These are phyloP conservation scores for Cordyceps cicadae DNA, from an alignment of 2,329 filamentous ascomycete species.

Conservation along the genomic window DNA sequence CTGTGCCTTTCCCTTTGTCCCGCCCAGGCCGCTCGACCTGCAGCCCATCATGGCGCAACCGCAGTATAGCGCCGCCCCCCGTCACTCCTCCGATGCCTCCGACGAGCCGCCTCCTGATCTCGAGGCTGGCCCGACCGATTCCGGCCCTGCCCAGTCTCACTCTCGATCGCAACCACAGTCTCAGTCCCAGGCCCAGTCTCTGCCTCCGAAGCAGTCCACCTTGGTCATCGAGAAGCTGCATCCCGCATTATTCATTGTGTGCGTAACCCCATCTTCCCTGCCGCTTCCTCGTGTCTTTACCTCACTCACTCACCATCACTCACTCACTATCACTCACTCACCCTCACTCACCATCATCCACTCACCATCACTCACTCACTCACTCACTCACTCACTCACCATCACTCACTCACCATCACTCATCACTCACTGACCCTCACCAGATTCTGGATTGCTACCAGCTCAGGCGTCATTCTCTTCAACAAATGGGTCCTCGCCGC, in stretches of 20 bases:
- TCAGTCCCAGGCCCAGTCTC: not conserved
- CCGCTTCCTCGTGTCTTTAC: no score
- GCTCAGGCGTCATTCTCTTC: slow-evolving; percentile 93
- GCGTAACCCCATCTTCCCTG: not conserved
- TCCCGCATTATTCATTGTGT: slow-evolving; percentile 7
- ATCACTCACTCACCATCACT: no score
- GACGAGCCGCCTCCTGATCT: not conserved
- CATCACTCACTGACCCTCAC: not conserved
- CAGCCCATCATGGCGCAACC: not conserved
- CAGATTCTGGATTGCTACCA: slow-evolving; percentile 71
- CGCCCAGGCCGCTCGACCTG: not conserved
- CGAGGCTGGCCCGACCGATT: not conserved
- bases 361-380: no score
- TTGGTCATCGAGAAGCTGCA: not conserved
- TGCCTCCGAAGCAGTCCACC: not conserved
- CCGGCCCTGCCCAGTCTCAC: not conserved
- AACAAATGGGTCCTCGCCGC: slow-evolving; percentile 97
- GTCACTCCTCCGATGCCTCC: not conserved
- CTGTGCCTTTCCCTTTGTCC: no score
- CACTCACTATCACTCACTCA: not conserved
- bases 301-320: not conserved
- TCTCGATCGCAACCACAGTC: no score
- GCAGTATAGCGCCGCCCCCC: not conserved
- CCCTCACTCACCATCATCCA: no score
- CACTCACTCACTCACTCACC: not conserved